Evolutionary conservation across 1,284 basidiomycete genomes (phyloP).

Genomic region (Psilocybe mexicana): DNA sequence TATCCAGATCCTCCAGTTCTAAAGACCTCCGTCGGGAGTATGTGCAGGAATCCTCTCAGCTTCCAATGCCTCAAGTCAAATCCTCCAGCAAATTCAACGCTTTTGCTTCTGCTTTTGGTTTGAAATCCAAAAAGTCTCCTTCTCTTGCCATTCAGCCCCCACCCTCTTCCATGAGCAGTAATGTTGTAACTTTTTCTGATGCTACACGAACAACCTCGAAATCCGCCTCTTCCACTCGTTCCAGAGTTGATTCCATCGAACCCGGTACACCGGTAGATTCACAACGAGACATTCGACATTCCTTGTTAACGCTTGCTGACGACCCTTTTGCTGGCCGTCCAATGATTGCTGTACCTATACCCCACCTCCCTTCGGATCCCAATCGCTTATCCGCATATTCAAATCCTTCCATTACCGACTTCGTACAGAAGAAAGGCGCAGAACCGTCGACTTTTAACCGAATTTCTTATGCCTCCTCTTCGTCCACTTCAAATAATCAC

Average conservation of each 20-base stretch:
- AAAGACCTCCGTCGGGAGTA: constrained; percentile 30
- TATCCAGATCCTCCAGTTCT: constrained; percentile 23
- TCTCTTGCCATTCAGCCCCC: constrained; percentile 49
- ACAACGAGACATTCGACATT: constrained; percentile 45
- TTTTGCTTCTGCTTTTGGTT: constrained; percentile 59
- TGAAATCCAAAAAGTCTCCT: constrained; percentile 60
- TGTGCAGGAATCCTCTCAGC: constrained; percentile 29
- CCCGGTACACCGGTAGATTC: constrained; percentile 56
- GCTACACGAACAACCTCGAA: constrained; percentile 44
- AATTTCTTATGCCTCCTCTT: constrained; percentile 57
- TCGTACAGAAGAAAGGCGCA: constrained; percentile 32
- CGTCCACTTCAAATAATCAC: constrained; percentile 47
- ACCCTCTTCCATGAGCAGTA: constrained; percentile 16
- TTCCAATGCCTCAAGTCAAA: constrained; percentile 24
- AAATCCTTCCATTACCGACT: constrained; percentile 48
- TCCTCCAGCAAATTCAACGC: constrained; percentile 43
- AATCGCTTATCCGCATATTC: constrained; percentile 53
- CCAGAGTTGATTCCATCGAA: constrained; percentile 48
- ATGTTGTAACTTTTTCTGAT: constrained; percentile 24
- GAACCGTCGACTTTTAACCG: constrained; percentile 39
- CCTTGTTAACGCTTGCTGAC: constrained; percentile 62
- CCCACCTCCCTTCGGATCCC: constrained; percentile 42
- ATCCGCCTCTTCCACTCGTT: constrained; percentile 52
- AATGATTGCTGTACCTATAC: constrained; percentile 36
- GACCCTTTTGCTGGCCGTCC: constrained; percentile 62